Base-by-base conservation (phyloP, 1,284 basidiomycete genomes). In the Gymnopus androsaceus region DNA sequence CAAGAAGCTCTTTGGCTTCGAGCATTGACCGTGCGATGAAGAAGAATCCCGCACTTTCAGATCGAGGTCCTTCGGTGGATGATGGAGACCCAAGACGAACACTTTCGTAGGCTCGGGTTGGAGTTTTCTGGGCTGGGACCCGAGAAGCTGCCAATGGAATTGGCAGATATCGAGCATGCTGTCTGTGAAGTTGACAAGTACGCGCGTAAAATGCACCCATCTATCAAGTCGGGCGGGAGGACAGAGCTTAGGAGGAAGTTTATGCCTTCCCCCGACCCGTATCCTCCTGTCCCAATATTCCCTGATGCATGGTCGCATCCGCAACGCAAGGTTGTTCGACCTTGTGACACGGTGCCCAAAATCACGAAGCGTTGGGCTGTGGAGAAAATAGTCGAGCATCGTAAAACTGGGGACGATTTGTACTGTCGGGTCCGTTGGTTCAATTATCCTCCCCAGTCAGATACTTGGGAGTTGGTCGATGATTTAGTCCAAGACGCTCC, bases 181-280 rank as follows among this genome's bases (percentile, higher is more conserved):
- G 66, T 88, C 17, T 88, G 86, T 64, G 86, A 88, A 61, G 72
- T 85, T 21, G 83, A 86, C 69, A 88, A 87, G 64, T 87, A 87
- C 58, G 69, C 79, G 19, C 79, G 85, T n/a, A 68, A 69, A 17
- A 70, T 66, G 11, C 75, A 77, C 61, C 75, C 75, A 2, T 45
- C 63, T 21, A 62, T 78, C 34, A 60, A 38, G 4, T 41, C 49
- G 19, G 56, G 69, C 37, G 63, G 66, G 3, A 55, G 66, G 4
- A 55, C 52, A 33, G 19, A 61, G 37, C 41, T 55, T 53, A 36
- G 42, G 3, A 2, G 55, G 55, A 41, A 54, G 2, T 84, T 76
- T 59, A 63, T 55, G 11, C 59, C 70, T 3, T 69, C 66, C 1
- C 60, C 61, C 5, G 47, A 49, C 0, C 48, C 36, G 2, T 59